Evolutionary conservation across 495 filamentous ascomycete genomes (phyloP), one percentile per base, ranked within the genome.

Genomic region (Eremomyces bilateralis): DNA sequence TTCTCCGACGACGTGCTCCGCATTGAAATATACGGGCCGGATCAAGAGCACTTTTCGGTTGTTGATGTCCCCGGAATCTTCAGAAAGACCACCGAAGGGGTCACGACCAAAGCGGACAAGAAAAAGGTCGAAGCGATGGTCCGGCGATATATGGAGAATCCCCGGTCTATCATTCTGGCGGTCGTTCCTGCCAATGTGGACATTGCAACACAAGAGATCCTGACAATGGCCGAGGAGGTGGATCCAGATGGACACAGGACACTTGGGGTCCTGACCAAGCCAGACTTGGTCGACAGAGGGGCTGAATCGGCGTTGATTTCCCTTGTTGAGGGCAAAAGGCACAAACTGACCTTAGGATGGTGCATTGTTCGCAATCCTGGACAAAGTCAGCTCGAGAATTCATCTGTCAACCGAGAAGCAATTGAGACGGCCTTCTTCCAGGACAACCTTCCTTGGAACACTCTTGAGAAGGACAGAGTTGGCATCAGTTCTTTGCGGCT

Each of bases 281-380:
- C 33, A 20, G 33, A 34, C 17, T 20, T 34, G 10, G 21, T 19
- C 6, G 6, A 73, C 27, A 49, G 49, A 30, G 56, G 59, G 2
- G 58, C 54, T 0, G 57, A 65, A 29, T 15, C 11, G 11, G 37
- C 51, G 3, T 42, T 42, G 1, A 44, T 66, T 2, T 47, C 2
- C 53, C 65, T 2, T 50, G 73, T 0, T 39, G 73, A 2, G 27
- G 49, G 1, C 62, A 61, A 3, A 60, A 54, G 35, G 49, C 49
- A 16, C 43, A 57, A 21, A 30, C 29, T 66, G 0, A 53, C 49
- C 4, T 61, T 73, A 4, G 71, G 73, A 0, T 76, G 64, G 49
- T 60, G 54, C 29, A 25, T 72, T 4, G 60, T 78, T 1, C 54
- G 60, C 1, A 76, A 73, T 46, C 57, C 57, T 12, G 60, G 64